phyloP scores from a whole-genome alignment of 495 filamentous ascomycete species.

The Xylaria curta region DNA sequence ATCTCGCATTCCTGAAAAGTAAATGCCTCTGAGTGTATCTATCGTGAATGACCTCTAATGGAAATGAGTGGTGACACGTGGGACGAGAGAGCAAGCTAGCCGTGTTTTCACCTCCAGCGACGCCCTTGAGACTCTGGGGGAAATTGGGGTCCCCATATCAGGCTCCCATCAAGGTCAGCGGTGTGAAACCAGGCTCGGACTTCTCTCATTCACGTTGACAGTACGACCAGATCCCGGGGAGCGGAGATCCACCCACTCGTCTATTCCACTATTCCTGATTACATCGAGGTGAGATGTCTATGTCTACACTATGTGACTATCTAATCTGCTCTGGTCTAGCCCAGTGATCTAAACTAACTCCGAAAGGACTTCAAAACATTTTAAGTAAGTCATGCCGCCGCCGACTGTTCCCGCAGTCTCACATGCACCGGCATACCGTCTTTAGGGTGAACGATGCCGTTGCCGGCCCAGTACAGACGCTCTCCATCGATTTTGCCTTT shows the following conservation, averaged over 20 bases:
- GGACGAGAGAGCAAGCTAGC: background rate
- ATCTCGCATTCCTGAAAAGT: background rate
- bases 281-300: background rate
- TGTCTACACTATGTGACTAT: background rate
- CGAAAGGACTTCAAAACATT: background rate
- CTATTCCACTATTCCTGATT: background rate
- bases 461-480: constrained; percentile 40
- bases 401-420: constrained; percentile 29
- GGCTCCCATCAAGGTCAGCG: background rate
- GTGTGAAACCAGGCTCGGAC: background rate
- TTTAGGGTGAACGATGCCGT: constrained; percentile 41
- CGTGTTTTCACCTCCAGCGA: background rate
- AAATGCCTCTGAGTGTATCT: background rate
- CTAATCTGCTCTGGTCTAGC: background rate
- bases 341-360: background rate
- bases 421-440: constrained; percentile 40
- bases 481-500: constrained; percentile 38
- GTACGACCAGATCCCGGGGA: background rate
- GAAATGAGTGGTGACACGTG: constrained; percentile 12
- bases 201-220: background rate
- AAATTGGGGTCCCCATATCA: background rate
- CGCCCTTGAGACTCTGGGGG: background rate
- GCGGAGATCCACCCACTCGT: background rate
- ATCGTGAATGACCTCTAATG: background rate
- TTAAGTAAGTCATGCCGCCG: constrained; percentile 21